phyloP scores from a whole-genome alignment of 768 basidiomycete genomes.

The Fibroporia radiculosa region DNA sequence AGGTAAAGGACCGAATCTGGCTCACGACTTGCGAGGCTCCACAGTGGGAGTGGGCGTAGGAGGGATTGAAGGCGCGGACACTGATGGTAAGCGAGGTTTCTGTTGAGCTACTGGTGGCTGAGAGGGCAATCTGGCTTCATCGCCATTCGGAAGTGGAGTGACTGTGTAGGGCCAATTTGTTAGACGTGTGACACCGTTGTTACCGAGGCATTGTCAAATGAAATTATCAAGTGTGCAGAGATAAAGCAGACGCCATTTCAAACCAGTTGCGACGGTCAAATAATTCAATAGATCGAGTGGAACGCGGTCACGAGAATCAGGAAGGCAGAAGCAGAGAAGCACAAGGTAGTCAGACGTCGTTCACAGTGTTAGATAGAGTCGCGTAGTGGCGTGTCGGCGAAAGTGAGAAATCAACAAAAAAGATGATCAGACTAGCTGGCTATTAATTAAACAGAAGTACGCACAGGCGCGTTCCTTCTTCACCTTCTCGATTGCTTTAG shows the following conservation, averaged over 20 bases:
- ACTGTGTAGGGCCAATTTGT: conserved; percentile 18
- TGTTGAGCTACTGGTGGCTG: conserved; percentile 26
- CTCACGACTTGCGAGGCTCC: conserved; percentile 60
- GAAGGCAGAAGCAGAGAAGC: neutral
- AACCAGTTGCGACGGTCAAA: neutral
- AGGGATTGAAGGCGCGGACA: conserved; percentile 36
- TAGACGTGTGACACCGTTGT: no score
- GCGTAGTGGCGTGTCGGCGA: neutral
- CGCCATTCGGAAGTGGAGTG: conserved; percentile 40
- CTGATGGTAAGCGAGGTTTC: conserved; percentile 42
- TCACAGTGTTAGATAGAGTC: no score
- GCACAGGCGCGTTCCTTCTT: conserved; percentile 72
- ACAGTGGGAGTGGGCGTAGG: conserved; percentile 43
- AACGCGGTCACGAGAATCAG: neutral
- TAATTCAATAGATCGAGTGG: neutral
- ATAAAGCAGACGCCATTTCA: neutral
- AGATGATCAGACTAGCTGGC: neutral
- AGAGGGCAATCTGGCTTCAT: conserved; percentile 35
- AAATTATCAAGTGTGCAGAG: neutral
- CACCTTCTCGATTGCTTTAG: conserved; percentile 61
- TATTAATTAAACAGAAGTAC: conserved; percentile 24
- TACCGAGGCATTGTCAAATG: no score
- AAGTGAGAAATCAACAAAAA: neutral
- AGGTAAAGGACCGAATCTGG: conserved; percentile 7
- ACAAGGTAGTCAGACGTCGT: neutral